A percentile compares a stretch with the other conserved stretches of the same genome.
Evolutionary conservation across 1,139 yeast genomes (phyloP).

Genomic region (Blastobotrys illinoisensis): DNA sequence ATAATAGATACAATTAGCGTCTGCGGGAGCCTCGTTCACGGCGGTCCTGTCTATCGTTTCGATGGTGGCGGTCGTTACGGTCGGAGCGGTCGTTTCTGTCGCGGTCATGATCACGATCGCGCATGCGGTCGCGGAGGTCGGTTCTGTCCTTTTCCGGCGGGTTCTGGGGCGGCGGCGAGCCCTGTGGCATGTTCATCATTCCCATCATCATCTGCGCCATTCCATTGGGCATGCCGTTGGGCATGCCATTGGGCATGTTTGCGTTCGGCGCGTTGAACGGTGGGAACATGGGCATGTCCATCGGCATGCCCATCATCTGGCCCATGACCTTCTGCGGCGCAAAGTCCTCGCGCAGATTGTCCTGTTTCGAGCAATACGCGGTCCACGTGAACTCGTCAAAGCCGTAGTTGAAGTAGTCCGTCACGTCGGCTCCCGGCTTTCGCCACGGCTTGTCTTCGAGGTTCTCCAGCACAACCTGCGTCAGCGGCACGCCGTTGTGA

Average conservation of each 20-base stretch:
- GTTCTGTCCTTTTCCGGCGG: constrained; percentile 7
- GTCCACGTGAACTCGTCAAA: constrained; percentile 97
- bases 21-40: background rate
- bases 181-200: constrained; percentile 5
- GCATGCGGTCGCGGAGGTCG: background rate
- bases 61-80: background rate
- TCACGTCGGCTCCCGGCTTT: constrained; percentile 89
- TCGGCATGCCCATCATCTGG: constrained; percentile 24
- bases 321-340: constrained; percentile 48
- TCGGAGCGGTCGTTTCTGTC: background rate
- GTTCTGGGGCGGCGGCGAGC: constrained; percentile 3
- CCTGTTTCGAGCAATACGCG: constrained; percentile 86
- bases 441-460: constrained; percentile 97
- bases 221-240: constrained; percentile 1
- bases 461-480: constrained; percentile 75
- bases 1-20: background rate
- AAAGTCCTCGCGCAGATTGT: constrained; percentile 70
- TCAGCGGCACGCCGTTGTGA: constrained; percentile 76
- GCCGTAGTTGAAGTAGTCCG: constrained; percentile 94
- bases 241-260: constrained; percentile 13
- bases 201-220: constrained; percentile 7
- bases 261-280: constrained; percentile 14
- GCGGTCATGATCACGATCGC: background rate
- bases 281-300: constrained; percentile 19
- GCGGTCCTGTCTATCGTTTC: background rate